These are phyloP conservation scores for Exophiala calicioides DNA, from an alignment of 2,329 filamentous ascomycete species.

Conservation along the genomic window DNA sequence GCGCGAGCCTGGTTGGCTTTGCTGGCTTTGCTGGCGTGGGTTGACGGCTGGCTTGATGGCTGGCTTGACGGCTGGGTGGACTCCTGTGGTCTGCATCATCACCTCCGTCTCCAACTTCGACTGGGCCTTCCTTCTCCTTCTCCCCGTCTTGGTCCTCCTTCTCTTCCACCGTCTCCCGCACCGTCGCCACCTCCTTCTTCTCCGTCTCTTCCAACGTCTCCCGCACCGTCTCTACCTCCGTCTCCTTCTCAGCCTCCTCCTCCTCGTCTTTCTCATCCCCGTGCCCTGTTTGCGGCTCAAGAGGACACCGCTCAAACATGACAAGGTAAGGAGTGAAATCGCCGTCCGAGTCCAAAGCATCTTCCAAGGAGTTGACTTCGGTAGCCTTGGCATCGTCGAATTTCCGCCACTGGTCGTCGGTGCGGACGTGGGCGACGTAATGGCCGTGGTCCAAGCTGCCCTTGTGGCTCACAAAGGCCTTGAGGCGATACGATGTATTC, in stretches of 20 bases:
- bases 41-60: too few relatives aligned
- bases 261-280: neutral
- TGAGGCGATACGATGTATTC: constrained; percentile 18
- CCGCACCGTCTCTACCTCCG: neutral
- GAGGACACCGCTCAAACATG: constrained; percentile 18
- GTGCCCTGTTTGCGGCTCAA: neutral
- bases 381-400: constrained; percentile 9
- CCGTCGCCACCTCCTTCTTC: neutral
- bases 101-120: neutral
- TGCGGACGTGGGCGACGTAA: constrained; percentile 9
- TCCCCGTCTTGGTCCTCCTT: neutral
- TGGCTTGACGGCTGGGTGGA: too few relatives aligned
- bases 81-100: too few relatives aligned
- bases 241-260: neutral
- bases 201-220: neutral
- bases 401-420: constrained; percentile 8
- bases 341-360: neutral
- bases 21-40: neutral
- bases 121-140: neutral
- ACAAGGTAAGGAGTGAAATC: constrained; percentile 22
- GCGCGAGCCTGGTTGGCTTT: too few relatives aligned
- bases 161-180: neutral
- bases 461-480: constrained; percentile 12
- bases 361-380: constrained; percentile 1
- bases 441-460: constrained; percentile 13